Conservation (phyloP, 371 early-diverging fungal genomes). For the Fennellomyces sp. region DNA sequence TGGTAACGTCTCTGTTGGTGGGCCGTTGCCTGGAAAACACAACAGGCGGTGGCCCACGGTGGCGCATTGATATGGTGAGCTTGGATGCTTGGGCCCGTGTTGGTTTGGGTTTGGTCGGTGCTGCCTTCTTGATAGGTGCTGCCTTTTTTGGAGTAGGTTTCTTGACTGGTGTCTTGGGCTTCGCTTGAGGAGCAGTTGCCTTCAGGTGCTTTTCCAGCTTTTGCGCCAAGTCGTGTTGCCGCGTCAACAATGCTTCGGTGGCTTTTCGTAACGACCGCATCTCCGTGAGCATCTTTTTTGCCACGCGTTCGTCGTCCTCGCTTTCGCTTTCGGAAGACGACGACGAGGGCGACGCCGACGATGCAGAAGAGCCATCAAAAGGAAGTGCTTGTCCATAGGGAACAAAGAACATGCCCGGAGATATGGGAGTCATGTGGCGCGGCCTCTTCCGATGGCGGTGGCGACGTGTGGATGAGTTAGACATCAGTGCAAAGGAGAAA, state of each 20-base stretch:
- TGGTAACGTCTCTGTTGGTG: background rate
- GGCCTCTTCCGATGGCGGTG: background rate
- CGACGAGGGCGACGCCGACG: no score
- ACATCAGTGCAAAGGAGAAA: no score
- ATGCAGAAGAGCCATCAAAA: background rate
- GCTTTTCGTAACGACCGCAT: background rate
- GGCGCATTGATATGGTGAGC: no score
- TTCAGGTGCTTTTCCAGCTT: background rate
- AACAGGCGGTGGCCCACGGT: no score
- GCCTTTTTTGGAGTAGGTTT: no score
- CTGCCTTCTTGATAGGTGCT: no score
- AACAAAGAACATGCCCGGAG: background rate
- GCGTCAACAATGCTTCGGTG: background rate
- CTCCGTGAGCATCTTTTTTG: background rate
- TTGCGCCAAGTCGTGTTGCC: background rate
- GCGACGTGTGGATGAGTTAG: background rate
- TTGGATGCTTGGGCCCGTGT: no score
- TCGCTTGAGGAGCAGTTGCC: background rate
- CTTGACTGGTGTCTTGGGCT: no score
- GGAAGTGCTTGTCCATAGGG: background rate
- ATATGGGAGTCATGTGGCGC: background rate
- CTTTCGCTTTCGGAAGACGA: no score
- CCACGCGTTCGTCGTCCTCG: background rate
- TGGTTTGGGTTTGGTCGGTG: no score
- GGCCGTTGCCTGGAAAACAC: background rate